These are phyloP conservation scores for Colletotrichum sp. DNA, from an alignment of 2,329 filamentous ascomycete genomes.

Conservation along the genomic window DNA sequence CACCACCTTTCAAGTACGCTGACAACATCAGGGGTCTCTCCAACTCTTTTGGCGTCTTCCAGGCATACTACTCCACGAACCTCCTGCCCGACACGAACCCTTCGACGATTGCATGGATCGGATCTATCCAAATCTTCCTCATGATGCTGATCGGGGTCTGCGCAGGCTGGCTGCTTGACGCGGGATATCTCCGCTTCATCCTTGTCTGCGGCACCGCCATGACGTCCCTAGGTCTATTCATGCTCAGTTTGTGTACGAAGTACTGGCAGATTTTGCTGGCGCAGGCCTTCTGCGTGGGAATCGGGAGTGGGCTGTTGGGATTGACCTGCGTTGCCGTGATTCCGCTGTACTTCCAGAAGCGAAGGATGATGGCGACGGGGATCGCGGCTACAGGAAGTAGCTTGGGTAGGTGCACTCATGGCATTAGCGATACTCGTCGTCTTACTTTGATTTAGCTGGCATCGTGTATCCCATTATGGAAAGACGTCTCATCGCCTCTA, in stretches of 20 bases:
- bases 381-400: conserved; percentile 35
- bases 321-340: conserved; percentile 38
- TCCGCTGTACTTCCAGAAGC: conserved; percentile 34
- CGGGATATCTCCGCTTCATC: conserved; percentile 46
- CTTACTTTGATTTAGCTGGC: not conserved
- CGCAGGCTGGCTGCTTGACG: conserved; percentile 51
- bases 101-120: conserved; percentile 46
- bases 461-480: conserved; percentile 14
- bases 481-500: not conserved
- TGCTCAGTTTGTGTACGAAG: conserved; percentile 34
- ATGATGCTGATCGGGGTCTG: conserved; percentile 46
- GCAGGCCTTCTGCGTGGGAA: conserved; percentile 49
- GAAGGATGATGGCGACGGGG: conserved; percentile 34
- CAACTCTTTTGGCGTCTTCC: conserved; percentile 58
- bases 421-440: not conserved
- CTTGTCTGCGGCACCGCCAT: conserved; percentile 45
- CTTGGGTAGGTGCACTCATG: conserved; percentile 25
- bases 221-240: conserved; percentile 52
- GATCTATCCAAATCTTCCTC: conserved; percentile 51
- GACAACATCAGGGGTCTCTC: conserved; percentile 38
- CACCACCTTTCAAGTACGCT: not conserved
- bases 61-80: conserved; percentile 53
- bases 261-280: conserved; percentile 52
- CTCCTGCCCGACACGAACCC: conserved; percentile 1
- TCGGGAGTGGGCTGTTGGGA: conserved; percentile 47